Percentiles rank a stretch among this genome's conserved stretches.
Conservation (phyloP, 192 early-diverging fungal genomes). For the Podila minutissima region DNA sequence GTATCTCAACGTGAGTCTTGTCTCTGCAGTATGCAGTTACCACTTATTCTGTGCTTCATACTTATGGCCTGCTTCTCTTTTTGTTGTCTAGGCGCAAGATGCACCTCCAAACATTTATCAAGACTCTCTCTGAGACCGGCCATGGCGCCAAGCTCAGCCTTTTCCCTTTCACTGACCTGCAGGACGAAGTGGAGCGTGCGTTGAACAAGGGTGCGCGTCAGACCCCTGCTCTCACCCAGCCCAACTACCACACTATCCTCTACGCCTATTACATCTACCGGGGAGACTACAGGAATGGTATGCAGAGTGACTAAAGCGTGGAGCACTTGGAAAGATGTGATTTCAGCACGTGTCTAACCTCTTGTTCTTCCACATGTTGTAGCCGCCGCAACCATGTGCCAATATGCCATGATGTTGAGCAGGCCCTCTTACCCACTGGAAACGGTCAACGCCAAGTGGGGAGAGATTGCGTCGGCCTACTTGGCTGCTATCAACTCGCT, state of each 20-base stretch:
- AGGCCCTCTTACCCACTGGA: conserved; percentile 6
- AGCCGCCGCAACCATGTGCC: conserved; percentile 36
- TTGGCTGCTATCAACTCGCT: conserved; percentile 40
- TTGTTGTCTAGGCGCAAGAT: conserved; percentile 15
- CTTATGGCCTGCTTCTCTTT: neutral
- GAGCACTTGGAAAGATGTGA: too few relatives aligned
- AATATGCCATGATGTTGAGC: conserved; percentile 27
- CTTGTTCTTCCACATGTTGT: neutral
- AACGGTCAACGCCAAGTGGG: neutral
- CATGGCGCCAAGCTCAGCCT: conserved; percentile 34
- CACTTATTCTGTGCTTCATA: neutral
- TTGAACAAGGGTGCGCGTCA: conserved; percentile 21
- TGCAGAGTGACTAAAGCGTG: neutral
- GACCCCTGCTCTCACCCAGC: conserved; percentile 8
- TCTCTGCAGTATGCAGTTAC: neutral
- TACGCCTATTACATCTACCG: conserved; percentile 30
- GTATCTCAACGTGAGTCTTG: conserved; percentile 10
- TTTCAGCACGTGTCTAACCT: too few relatives aligned
- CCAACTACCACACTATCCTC: conserved; percentile 21
- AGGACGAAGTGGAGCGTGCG: conserved; percentile 37
- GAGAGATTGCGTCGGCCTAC: conserved; percentile 10
- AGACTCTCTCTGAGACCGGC: conserved; percentile 18
- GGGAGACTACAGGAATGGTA: conserved; percentile 44
- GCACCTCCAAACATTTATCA: conserved; percentile 15
- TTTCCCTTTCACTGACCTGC: conserved; percentile 28